Percentiles rank a stretch among this genome's conserved stretches.
phyloP scores from a whole-genome alignment of 306 rosid species.

The Rosa rugosa region DNA sequence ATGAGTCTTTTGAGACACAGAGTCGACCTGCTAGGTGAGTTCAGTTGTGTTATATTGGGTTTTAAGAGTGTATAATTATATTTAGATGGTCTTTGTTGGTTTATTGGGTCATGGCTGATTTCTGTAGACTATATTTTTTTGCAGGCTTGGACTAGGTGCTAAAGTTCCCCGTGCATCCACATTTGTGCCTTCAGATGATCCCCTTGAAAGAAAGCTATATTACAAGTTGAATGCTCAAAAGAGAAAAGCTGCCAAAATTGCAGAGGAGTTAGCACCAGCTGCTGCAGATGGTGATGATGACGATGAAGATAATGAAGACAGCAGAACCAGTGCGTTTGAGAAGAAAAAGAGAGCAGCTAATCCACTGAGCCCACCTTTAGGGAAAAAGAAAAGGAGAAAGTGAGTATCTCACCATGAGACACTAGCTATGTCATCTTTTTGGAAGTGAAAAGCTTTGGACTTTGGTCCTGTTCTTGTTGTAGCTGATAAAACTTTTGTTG shows the following conservation, averaged over 20 bases:
- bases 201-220: constrained; percentile 63
- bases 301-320: constrained; percentile 46
- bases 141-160: constrained; percentile 92
- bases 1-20: constrained; percentile 40
- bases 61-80: constrained; percentile 15
- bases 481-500: background rate
- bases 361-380: constrained; percentile 27
- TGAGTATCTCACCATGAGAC: constrained; percentile 17
- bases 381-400: constrained; percentile 53
- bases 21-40: constrained; percentile 60
- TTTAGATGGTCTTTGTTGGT: background rate
- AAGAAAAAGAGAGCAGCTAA: constrained; percentile 60
- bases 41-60: background rate
- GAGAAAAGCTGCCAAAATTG: constrained; percentile 55
- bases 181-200: constrained; percentile 55
- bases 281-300: constrained; percentile 34
- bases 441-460: background rate
- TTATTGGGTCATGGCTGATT: background rate
- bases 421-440: constrained; percentile 2
- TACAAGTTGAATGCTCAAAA: constrained; percentile 54
- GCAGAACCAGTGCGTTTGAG: constrained; percentile 62
- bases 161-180: constrained; percentile 57
- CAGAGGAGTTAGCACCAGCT: constrained; percentile 33
- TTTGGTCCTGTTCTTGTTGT: background rate
- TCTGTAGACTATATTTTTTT: constrained; percentile 8